Evolutionary conservation across 352 stramenopile species (phyloP).

Genomic region (Phytophthora cajani): DNA sequence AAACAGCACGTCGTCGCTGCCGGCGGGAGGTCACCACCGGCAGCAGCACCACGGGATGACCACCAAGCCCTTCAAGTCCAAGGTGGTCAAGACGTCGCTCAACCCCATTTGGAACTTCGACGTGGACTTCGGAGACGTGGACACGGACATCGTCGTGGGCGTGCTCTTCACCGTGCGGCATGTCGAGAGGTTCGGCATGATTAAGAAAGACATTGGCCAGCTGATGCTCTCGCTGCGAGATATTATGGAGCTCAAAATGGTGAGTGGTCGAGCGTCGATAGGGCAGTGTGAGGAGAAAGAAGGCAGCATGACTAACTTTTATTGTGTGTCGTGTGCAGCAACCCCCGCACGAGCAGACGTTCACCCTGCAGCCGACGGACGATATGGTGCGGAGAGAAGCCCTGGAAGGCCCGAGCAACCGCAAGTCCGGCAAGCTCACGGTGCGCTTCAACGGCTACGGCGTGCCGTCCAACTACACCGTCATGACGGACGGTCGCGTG

Average conservation of each 20-base stretch:
- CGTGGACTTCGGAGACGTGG: conserved; percentile 81
- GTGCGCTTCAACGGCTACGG: conserved; percentile 78
- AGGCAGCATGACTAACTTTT: conserved; percentile 15
- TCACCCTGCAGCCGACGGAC: conserved; percentile 65
- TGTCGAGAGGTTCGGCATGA: conserved; percentile 73
- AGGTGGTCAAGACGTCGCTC: conserved; percentile 72
- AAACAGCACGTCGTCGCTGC: conserved; percentile 33
- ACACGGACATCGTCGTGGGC: conserved; percentile 68
- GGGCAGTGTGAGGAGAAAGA: background rate
- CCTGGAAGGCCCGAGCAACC: conserved; percentile 59
- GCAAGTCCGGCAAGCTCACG: conserved; percentile 72
- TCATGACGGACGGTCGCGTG: conserved; percentile 54
- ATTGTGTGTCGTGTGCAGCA: conserved; percentile 42
- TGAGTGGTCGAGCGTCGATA: conserved; percentile 21
- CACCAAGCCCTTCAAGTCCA: conserved; percentile 63
- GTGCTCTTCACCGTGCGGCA: conserved; percentile 76
- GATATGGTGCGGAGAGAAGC: conserved; percentile 61
- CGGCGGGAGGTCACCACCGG: conserved; percentile 28
- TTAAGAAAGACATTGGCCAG: conserved; percentile 80
- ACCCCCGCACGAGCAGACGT: conserved; percentile 62
- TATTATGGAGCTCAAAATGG: conserved; percentile 79
- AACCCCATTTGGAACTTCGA: conserved; percentile 87
- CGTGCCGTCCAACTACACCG: conserved; percentile 63
- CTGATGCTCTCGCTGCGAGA: conserved; percentile 68
- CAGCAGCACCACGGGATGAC: conserved; percentile 28